Percentiles rank a stretch among this genome's conserved stretches.
phyloP scores from a whole-genome alignment of 164 flowering plant species.

The Vitis rupestris region DNA sequence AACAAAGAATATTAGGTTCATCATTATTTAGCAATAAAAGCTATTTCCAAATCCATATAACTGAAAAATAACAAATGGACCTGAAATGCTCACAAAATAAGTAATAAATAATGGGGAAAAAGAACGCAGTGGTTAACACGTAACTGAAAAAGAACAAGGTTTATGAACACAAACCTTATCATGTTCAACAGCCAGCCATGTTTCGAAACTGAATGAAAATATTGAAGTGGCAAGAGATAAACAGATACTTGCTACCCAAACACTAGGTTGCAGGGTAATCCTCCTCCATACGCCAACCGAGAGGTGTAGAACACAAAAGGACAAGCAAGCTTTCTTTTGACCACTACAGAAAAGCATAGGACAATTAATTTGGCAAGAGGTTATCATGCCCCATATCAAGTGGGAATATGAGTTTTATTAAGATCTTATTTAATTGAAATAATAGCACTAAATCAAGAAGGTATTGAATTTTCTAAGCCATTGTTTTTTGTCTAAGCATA shows the following conservation, averaged over 20 bases:
- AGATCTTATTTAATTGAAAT: not conserved
- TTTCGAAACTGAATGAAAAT: conserved; percentile 78
- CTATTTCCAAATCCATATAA: not conserved
- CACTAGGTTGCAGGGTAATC: conserved; percentile 43
- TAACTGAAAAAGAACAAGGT: not conserved
- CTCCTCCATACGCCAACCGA: conserved; percentile 65
- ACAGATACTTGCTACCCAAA: conserved; percentile 58
- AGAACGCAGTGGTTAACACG: no score
- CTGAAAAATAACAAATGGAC: not conserved
- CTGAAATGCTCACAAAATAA: not conserved
- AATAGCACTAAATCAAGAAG: not conserved
- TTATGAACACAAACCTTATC: conserved; percentile 66
- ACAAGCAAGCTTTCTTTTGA: conserved; percentile 60
- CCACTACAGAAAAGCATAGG: conserved; percentile 55
- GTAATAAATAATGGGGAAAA: not conserved
- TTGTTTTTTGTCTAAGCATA: no score
- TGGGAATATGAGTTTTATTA: not conserved
- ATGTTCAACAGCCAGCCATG: conserved; percentile 83
- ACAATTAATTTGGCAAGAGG: not conserved
- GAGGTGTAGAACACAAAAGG: conserved; percentile 78
- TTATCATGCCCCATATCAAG: not conserved
- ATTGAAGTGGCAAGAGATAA: conserved; percentile 72
- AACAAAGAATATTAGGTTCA: not conserved
- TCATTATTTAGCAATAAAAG: not conserved
- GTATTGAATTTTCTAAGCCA: not conserved